Conservation (phyloP, 1,139 yeast genomes). For the Kodamaea plutei region DNA sequence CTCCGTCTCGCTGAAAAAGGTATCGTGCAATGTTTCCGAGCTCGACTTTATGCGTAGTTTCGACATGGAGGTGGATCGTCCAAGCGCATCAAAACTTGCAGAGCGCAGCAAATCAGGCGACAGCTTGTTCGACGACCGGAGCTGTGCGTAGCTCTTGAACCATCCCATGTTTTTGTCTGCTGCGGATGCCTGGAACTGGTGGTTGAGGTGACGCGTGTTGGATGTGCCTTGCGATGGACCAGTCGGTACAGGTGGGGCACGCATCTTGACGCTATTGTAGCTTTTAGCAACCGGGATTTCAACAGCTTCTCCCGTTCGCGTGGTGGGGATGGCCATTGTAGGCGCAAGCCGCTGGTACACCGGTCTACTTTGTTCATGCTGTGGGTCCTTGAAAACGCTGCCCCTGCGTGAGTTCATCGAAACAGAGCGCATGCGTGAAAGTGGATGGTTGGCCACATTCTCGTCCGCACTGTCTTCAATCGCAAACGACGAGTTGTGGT, state of each 20-base stretch:
- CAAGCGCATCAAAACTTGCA: slow-evolving; percentile 15
- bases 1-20: slow-evolving; percentile 2
- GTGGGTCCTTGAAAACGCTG: slow-evolving; percentile 13
- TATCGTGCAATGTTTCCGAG: slow-evolving; percentile 8
- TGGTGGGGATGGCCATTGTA: slow-evolving; percentile 78
- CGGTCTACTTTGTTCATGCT: slow-evolving; percentile 7
- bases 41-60: slow-evolving; percentile 17
- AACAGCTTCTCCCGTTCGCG: slow-evolving; percentile 72
- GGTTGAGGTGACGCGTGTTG: not conserved
- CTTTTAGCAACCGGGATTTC: slow-evolving; percentile 57
- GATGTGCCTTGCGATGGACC: no score
- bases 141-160: slow-evolving; percentile 25
- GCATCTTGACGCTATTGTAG: slow-evolving; percentile 10
- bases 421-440: slow-evolving; percentile 29
- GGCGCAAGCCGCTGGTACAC: slow-evolving; percentile 61
- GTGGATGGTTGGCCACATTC: slow-evolving; percentile 24
- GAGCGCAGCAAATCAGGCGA: slow-evolving; percentile 16
- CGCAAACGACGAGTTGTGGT: slow-evolving; percentile 1
- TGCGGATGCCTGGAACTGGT: slow-evolving; percentile 2
- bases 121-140: slow-evolving; percentile 14
- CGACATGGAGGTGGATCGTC: slow-evolving; percentile 15
- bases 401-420: slow-evolving; percentile 26
- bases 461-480: slow-evolving; percentile 16
- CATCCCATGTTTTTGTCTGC: slow-evolving; percentile 15
- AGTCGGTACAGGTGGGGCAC: no score